These are phyloP conservation scores for Exophiala aquamarina DNA, from an alignment of 2,329 filamentous ascomycete genomes.

Conservation along the genomic window DNA sequence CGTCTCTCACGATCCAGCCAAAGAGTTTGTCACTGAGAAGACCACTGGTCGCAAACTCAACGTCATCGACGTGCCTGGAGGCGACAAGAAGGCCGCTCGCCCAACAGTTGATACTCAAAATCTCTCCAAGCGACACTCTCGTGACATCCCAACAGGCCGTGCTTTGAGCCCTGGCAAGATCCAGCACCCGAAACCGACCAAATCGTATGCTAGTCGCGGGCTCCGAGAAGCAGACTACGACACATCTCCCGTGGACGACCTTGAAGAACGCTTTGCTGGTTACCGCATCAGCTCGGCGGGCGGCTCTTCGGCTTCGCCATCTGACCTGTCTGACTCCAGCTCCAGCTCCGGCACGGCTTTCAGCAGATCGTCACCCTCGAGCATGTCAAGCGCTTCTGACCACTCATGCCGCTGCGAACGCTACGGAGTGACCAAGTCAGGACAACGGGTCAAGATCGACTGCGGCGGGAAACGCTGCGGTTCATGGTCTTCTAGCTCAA, in stretches of 20 bases:
- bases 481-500: slow-evolving; percentile 49
- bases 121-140: slow-evolving; percentile 48
- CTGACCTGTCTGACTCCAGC: slow-evolving; percentile 58
- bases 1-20: slow-evolving; percentile 91
- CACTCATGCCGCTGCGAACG: slow-evolving; percentile 84
- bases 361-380: slow-evolving; percentile 57
- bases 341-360: slow-evolving; percentile 48
- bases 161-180: slow-evolving; percentile 87
- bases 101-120: slow-evolving; percentile 40
- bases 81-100: slow-evolving; percentile 41
- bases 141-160: slow-evolving; percentile 81
- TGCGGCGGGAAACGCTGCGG: slow-evolving; percentile 87
- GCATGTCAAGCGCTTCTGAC: slow-evolving; percentile 66
- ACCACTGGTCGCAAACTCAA: slow-evolving; percentile 97
- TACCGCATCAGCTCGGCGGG: slow-evolving; percentile 67
- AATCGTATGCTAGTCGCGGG: slow-evolving; percentile 81
- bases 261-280: slow-evolving; percentile 73
- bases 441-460: slow-evolving; percentile 92
- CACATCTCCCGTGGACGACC: slow-evolving; percentile 67
- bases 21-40: slow-evolving; percentile 85
- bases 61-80: slow-evolving; percentile 85
- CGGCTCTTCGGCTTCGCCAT: slow-evolving; percentile 70
- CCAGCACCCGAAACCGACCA: slow-evolving; percentile 83
- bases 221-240: slow-evolving; percentile 81
- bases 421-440: slow-evolving; percentile 92